Base-by-base conservation (phyloP, 768 basidiomycete genomes). In the Hirschioporus abietinus region DNA sequence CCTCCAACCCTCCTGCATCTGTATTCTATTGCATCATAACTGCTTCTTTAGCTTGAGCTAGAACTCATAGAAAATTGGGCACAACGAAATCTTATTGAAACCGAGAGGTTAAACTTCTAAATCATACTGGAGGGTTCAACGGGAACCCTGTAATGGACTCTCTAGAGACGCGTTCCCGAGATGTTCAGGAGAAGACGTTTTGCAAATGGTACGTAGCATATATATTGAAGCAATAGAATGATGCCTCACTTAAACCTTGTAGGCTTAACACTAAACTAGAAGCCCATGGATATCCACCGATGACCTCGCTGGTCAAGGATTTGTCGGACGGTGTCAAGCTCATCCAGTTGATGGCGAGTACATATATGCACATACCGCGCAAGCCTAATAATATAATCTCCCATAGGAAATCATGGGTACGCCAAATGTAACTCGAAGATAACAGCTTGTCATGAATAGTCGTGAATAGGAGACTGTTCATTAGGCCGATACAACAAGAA, bases 241-340 rank as follows among this genome's bases (percentile, higher is more conserved):
- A 20, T 61, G 60, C 52, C 30, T 59, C 30, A 64, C 66, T 60
- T 23, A 64, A 66, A 66, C n/a, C 34, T 58, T 69, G 52, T 70
- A 98, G 96, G 97, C 82, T 99, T 67, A 99, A 99, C 73, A 93
- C 95, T 9, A 96, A 96, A 75, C 85, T 99, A 34, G 95, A 98
- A 74, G 81, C 86, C 3, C 84, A 91, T 69, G 90, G 89, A 67
- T 86, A 95, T 72, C 90, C 91, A 7, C 86, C 93, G 15, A 96
- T 99, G 93, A 83, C 82, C 10, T 94, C 95, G 63, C 84, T 99
- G 7, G 90, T 94, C 27, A 83, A 85, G 65, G 97, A 99, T 81
- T 86, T 99, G 64, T 93, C 91, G 6, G 96, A 98, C 79, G 97
- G 97, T 35, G 95, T 97, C 23, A 88, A 92, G 68, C 84, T 99